phyloP scores from a whole-genome alignment of 1,139 yeast species.

The Blastobotrys serpentis region DNA sequence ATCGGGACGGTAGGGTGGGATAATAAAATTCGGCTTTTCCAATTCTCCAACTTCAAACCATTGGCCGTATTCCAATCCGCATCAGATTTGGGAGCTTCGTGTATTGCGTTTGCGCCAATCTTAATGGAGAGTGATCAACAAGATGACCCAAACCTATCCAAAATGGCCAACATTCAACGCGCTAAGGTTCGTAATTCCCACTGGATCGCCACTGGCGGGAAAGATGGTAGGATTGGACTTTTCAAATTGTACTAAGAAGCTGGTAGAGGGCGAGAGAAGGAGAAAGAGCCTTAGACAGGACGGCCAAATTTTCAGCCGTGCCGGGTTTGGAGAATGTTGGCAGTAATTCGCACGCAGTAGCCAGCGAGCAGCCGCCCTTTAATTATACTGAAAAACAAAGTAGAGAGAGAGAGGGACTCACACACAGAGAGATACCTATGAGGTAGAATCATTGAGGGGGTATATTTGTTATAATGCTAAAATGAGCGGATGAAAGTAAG shows the following conservation, averaged over 20 bases:
- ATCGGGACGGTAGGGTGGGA: conserved; percentile 44
- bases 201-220: conserved; percentile 41
- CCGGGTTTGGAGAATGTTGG: no score
- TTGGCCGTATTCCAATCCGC: conserved; percentile 37
- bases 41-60: conserved; percentile 26
- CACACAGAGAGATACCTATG: no score
- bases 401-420: no score
- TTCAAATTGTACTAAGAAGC: conserved; percentile 33
- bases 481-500: no score
- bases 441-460: no score
- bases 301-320: no score
- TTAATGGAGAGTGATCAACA: conserved; percentile 1
- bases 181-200: conserved; percentile 19
- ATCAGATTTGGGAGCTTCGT: conserved; percentile 31
- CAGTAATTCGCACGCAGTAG: no score
- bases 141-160: not conserved
- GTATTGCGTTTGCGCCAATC: conserved; percentile 30
- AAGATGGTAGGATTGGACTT: conserved; percentile 40
- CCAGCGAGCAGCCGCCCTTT: no score
- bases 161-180: not conserved
- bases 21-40: conserved; percentile 38
- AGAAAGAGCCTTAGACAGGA: no score
- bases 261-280: no score
- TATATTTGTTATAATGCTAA: not conserved
- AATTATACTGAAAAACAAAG: no score